phyloP scores from a whole-genome alignment of 371 early-diverging fungal genomes.

The Actinomortierella wolfii region DNA sequence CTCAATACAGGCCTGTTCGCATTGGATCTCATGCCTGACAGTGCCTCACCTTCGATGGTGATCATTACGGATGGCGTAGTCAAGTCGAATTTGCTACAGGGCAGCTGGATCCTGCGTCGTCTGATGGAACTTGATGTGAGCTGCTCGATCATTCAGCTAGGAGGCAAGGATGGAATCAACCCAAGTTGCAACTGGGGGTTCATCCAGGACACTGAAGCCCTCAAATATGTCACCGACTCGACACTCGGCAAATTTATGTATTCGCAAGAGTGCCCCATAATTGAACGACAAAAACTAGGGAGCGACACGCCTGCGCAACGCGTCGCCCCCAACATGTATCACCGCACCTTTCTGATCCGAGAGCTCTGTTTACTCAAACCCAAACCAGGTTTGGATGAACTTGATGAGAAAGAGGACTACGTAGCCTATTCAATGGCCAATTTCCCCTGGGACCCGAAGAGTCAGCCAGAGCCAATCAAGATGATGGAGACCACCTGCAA shows the following conservation, averaged over 20 bases:
- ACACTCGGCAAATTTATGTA: constrained; percentile 83
- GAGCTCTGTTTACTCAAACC: constrained; percentile 61
- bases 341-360: constrained; percentile 71
- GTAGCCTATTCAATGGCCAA: constrained; percentile 47
- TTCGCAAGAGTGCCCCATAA: constrained; percentile 63
- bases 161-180: constrained; percentile 72
- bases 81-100: constrained; percentile 57
- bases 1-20: constrained; percentile 73
- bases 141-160: constrained; percentile 85
- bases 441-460: constrained; percentile 89
- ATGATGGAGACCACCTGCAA: constrained; percentile 76
- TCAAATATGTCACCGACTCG: constrained; percentile 79
- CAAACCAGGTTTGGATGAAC: constrained; percentile 40
- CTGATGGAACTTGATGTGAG: constrained; percentile 69
- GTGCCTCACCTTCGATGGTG: constrained; percentile 71
- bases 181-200: constrained; percentile 86
- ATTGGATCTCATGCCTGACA: constrained; percentile 67
- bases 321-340: constrained; percentile 80
- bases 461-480: constrained; percentile 77
- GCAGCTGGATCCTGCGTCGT: constrained; percentile 50
- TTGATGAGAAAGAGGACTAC: constrained; percentile 31
- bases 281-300: background rate
- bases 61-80: constrained; percentile 88
- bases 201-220: constrained; percentile 85
- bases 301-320: constrained; percentile 1